Base-by-base conservation (phyloP, 345 rosid species). In the Erysimum cheiranthoides region DNA sequence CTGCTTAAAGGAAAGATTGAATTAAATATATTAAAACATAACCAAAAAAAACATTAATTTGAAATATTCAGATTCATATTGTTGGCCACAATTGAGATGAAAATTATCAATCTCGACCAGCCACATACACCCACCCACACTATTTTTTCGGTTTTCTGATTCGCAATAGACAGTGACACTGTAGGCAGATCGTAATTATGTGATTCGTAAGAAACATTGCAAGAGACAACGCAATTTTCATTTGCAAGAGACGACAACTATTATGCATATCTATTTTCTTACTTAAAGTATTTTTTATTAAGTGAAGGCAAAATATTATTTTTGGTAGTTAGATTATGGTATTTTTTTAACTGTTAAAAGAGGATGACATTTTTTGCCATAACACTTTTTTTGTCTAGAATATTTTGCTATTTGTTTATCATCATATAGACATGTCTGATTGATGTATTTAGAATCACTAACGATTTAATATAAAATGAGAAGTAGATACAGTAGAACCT, bases 31-130 rank as follows among this genome's bases (percentile, higher is more conserved):
- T 32, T 32, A n/a, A n/a, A 16, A 34, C 7, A 0, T 2, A 17
- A 17, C 13, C 17, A 4, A 5, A 5, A 51, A 2, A 25, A 13
- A 6, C 25, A 16, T 16, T n/a, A n/a, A n/a, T n/a, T 0, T 17
- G 5, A 35, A 38, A 5, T 12, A 61, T 61, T 47, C 35, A 5
- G 66, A 32, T 70, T 70, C 66, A 58, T n/a, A n/a, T 43, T 70
- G 56, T 43, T 57, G 31, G 31, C 45, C 31, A 36, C 45, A 34
- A n/a, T 32, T 31, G 61, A 57, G 12, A 17, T 16, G n/a, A 58
- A 36, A 9, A 58, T 5, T 5, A 36, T 35, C 63, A 25, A 58
- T 35, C 42, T 58, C 42, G 63, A 35, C n/a, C 63, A 58, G 62
- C 62, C 63, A 58, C 62, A 34, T 35, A 58, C 42, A n/a, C 1